These are phyloP conservation scores for Piromyces finnis DNA, from an alignment of 192 early-diverging fungal species.

Conservation along the genomic window DNA sequence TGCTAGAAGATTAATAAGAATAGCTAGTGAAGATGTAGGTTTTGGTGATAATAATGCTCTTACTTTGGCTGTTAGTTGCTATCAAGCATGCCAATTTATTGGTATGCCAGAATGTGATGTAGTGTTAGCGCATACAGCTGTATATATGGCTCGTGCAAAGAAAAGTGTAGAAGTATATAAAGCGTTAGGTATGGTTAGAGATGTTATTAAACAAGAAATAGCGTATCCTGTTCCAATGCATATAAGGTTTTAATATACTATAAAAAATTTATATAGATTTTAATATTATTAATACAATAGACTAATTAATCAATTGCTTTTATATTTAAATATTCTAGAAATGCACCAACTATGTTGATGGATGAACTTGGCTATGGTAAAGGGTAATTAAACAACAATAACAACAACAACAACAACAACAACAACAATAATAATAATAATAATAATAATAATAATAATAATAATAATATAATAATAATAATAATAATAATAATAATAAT, in stretches of 20 bases:
- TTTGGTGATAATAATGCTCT: slow-evolving; percentile 64
- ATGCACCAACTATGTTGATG: slow-evolving; percentile 25
- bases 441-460: too few relatives aligned
- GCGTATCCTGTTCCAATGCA: slow-evolving; percentile 69
- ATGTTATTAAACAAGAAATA: slow-evolving; percentile 31
- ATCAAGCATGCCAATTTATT: slow-evolving; percentile 68
- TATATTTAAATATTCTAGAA: background rate
- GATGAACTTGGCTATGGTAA: slow-evolving; percentile 55
- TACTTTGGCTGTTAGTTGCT: slow-evolving; percentile 51
- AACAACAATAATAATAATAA: too few relatives aligned
- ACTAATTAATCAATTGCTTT: too few relatives aligned
- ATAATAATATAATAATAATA: too few relatives aligned
- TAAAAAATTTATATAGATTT: background rate
- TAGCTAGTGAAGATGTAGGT: slow-evolving; percentile 79
- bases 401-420: too few relatives aligned
- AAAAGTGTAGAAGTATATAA: slow-evolving; percentile 70
- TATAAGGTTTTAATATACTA: slow-evolving; percentile 27
- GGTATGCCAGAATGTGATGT: slow-evolving; percentile 88
- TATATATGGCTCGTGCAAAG: slow-evolving; percentile 56
- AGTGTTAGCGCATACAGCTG: slow-evolving; percentile 58
- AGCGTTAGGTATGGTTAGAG: slow-evolving; percentile 52
- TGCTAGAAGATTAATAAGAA: slow-evolving; percentile 55
- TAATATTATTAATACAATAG: too few relatives aligned
- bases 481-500: too few relatives aligned
- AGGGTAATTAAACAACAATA: too few relatives aligned